These are phyloP conservation scores for Tuctoria greenei DNA, from an alignment of 176 grass and related monocot genomes.

Conservation along the genomic window DNA sequence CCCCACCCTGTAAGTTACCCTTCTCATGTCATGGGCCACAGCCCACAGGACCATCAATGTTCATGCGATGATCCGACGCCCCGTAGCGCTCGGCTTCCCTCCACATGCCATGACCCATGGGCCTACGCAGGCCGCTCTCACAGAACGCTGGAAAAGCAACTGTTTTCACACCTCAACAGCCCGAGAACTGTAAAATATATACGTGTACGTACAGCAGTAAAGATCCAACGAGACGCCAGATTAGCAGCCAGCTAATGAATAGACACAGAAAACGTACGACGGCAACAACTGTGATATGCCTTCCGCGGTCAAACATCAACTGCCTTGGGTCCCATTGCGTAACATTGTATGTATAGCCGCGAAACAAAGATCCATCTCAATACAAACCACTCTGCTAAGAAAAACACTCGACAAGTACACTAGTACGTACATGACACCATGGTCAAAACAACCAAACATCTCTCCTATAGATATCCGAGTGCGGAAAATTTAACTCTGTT, in stretches of 20 bases:
- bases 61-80: neutral
- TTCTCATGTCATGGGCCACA: no score
- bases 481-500: conserved; percentile 1
- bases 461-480: conserved; percentile 47
- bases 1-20: neutral
- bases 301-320: neutral
- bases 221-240: no score
- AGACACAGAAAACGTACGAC: neutral
- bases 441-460: conserved; percentile 43
- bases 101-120: neutral
- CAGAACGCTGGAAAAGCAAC: no score
- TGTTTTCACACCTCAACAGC: no score
- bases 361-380: neutral
- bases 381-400: neutral
- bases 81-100: neutral
- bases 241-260: no score
- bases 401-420: neutral
- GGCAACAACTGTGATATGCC: neutral
- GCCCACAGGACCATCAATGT: neutral
- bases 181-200: no score
- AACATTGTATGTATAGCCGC: neutral
- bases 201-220: no score
- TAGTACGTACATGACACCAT: neutral
- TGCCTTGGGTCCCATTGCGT: neutral
- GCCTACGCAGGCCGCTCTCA: no score